A percentile compares a stretch with the other conserved stretches of the same genome.
phyloP scores from a whole-genome alignment of 2,329 filamentous ascomycete species.

The Diaporthe velutina region DNA sequence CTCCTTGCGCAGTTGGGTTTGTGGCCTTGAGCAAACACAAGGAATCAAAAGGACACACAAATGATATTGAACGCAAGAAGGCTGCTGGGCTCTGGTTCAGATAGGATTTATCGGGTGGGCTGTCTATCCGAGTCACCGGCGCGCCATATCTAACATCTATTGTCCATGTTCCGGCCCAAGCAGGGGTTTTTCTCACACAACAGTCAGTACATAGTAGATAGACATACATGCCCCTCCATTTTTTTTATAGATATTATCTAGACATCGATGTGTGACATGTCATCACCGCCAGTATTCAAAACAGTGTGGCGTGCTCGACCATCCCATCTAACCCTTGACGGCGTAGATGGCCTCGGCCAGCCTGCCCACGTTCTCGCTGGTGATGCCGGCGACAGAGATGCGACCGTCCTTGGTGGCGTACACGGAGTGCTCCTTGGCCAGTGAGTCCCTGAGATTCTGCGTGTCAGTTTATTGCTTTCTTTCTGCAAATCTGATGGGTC shows the following conservation, averaged over 20 bases:
- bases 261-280: neutral
- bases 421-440: conserved; percentile 96
- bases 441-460: conserved; percentile 61
- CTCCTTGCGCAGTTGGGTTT: too few relatives aligned
- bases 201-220: neutral
- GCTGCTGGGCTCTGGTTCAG: neutral
- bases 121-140: neutral
- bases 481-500: neutral
- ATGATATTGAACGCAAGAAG: neutral
- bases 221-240: neutral
- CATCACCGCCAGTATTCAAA: neutral
- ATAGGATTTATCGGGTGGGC: neutral
- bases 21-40: neutral
- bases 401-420: conserved; percentile 95
- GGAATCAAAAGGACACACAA: neutral
- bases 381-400: conserved; percentile 89
- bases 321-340: conserved; percentile 73
- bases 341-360: conserved; percentile 88
- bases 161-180: neutral
- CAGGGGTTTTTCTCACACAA: neutral
- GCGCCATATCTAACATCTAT: conserved; percentile 8
- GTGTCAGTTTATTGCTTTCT: neutral
- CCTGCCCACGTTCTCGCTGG: conserved; percentile 81
- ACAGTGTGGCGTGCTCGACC: neutral
- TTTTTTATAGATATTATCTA: conserved; percentile 1